Conservation (phyloP, 2,329 filamentous ascomycete species). For the Cytospora leucostoma region DNA sequence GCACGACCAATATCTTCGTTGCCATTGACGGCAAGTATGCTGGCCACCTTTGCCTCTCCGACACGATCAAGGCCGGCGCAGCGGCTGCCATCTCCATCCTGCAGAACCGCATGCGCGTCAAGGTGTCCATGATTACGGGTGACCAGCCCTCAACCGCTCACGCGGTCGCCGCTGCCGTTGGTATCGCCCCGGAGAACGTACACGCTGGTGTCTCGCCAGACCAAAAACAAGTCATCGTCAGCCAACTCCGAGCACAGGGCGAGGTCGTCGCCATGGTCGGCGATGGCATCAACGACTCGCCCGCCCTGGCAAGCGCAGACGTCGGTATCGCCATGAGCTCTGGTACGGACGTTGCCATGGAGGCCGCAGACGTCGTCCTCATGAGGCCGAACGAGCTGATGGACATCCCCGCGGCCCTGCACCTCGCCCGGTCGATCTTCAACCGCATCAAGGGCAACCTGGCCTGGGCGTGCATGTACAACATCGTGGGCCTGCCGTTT, state of each 20-base stretch:
- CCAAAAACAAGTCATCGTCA: slow-evolving; percentile 86
- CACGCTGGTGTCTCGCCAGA: slow-evolving; percentile 86
- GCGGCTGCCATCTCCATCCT: slow-evolving; percentile 73
- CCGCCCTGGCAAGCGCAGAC: slow-evolving; percentile 87
- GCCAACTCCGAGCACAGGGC: slow-evolving; percentile 71
- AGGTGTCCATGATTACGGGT: slow-evolving; percentile 89
- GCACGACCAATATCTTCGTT: slow-evolving; percentile 88
- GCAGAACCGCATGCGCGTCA: slow-evolving; percentile 80
- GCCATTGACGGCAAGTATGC: slow-evolving; percentile 81
- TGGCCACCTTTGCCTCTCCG: slow-evolving; percentile 80
- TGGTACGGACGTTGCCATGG: slow-evolving; percentile 96
- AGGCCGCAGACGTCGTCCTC: slow-evolving; percentile 92
- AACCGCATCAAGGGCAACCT: slow-evolving; percentile 91
- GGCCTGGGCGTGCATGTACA: slow-evolving; percentile 91
- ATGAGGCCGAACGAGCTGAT: slow-evolving; percentile 92
- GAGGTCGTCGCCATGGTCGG: slow-evolving; percentile 93
- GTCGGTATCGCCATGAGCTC: slow-evolving; percentile 91
- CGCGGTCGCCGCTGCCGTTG: slow-evolving; percentile 79
- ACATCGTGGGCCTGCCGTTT: slow-evolving; percentile 85
- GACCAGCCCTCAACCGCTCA: slow-evolving; percentile 84
- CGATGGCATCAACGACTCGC: slow-evolving; percentile 97
- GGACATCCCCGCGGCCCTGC: slow-evolving; percentile 84
- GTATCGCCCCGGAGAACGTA: slow-evolving; percentile 74
- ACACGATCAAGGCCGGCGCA: slow-evolving; percentile 88
- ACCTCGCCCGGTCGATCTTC: slow-evolving; percentile 84